These are phyloP conservation scores for Cyphellophora attinorum DNA, from an alignment of 2,329 filamentous ascomycete species.

Conservation along the genomic window DNA sequence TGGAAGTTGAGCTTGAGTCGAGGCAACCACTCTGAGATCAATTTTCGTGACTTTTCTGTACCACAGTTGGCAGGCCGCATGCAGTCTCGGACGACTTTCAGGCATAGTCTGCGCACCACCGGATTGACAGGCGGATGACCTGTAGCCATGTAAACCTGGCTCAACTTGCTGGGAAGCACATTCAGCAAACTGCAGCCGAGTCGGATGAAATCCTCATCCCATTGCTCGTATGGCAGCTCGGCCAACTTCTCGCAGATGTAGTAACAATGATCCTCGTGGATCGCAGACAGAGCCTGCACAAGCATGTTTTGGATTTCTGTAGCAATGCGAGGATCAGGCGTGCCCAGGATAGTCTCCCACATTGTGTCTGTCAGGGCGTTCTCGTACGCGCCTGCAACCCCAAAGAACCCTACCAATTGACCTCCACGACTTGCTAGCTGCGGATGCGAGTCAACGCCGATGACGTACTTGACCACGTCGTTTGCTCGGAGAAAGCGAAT, in stretches of 20 bases:
- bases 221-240: slow-evolving; percentile 52
- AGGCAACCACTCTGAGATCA: slow-evolving; percentile 16
- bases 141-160: too few species aligned
- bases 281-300: slow-evolving; percentile 35
- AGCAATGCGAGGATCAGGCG: slow-evolving; percentile 75
- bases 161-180: too few species aligned
- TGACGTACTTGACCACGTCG: slow-evolving; percentile 72
- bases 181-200: too few species aligned
- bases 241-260: slow-evolving; percentile 65
- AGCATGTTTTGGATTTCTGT: slow-evolving; percentile 68
- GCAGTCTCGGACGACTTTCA: slow-evolving; percentile 64
- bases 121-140: slow-evolving; percentile 9
- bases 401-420: slow-evolving; percentile 80
- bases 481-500: slow-evolving; percentile 60
- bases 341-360: slow-evolving; percentile 73
- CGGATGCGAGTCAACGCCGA: slow-evolving; percentile 84
- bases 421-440: slow-evolving; percentile 73
- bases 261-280: slow-evolving; percentile 32
- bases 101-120: slow-evolving; percentile 36
- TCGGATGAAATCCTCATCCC: too few species aligned
- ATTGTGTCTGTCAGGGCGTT: slow-evolving; percentile 65
- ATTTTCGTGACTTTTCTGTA: slow-evolving; percentile 32
- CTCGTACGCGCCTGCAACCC: slow-evolving; percentile 67
- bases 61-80: slow-evolving; percentile 46
- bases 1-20: neutral